Evolutionary conservation across 768 basidiomycete genomes (phyloP).

Genomic region (Guyanaporus albipodus): DNA sequence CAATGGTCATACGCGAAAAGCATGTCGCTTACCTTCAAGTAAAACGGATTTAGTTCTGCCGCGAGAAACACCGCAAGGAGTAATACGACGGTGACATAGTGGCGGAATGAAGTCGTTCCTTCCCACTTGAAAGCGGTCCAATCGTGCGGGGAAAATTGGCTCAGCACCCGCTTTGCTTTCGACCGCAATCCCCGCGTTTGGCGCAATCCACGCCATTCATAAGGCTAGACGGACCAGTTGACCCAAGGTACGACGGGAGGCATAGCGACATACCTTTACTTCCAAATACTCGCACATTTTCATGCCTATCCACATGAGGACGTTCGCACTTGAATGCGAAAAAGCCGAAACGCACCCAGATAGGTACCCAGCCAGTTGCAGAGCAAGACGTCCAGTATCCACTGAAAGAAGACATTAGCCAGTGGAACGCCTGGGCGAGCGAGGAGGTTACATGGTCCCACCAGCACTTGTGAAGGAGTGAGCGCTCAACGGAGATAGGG

Average conservation of each 20-base stretch:
- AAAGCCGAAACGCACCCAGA: conserved; percentile 46
- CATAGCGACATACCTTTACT: conserved; percentile 58
- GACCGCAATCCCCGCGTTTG: conserved; percentile 74
- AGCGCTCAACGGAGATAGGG: conserved; percentile 20
- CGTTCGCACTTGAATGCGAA: conserved; percentile 8
- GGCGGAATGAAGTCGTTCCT: conserved; percentile 66
- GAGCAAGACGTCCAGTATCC: conserved; percentile 80
- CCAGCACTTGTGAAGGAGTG: conserved; percentile 61
- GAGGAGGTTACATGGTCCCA: conserved; percentile 79
- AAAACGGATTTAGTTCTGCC: conserved; percentile 85
- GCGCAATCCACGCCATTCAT: conserved; percentile 80
- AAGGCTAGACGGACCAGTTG: conserved; percentile 48
- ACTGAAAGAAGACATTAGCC: conserved; percentile 42
- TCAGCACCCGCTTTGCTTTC: conserved; percentile 75
- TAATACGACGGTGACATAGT: conserved; percentile 72
- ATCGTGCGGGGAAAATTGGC: conserved; percentile 83
- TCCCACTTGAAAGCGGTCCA: conserved; percentile 90
- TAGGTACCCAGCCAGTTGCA: conserved; percentile 90
- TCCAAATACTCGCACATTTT: conserved; percentile 84
- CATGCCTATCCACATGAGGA: conserved; percentile 54
- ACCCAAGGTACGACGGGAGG: not conserved
- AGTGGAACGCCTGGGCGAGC: not conserved
- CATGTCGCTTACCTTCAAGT: conserved; percentile 61
- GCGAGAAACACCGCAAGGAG: conserved; percentile 76
- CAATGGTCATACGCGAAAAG: conserved; percentile 19